Base-by-base conservation (phyloP, 1,284 basidiomycete genomes). In the Ustilago shanxiensis region DNA sequence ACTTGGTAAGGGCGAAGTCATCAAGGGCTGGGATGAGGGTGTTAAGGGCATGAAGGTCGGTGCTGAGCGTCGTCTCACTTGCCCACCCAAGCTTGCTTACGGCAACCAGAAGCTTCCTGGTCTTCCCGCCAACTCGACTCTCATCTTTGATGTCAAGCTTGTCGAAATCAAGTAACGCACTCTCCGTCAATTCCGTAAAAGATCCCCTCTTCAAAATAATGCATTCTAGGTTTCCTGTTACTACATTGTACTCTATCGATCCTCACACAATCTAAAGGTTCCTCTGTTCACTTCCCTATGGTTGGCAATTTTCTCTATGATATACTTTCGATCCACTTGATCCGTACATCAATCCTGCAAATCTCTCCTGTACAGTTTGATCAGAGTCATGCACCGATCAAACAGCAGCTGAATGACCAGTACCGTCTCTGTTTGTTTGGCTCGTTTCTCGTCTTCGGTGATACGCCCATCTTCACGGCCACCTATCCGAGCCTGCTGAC, bases 21-120 rank as follows among this genome's bases (percentile, higher is more conserved):
- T 98, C 87, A 93, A 93, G 88, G 79, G 82, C 39, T 97, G 95
- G 95, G 95, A 97, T 82, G 89, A 93, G 81, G 95, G 95, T 60
- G 89, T 98, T 67, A 91, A 89, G 63, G 96, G 95, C 55, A 97
- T 98, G 95, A 91, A 92, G 79, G 91, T 92, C 54, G 95, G 94
- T 60, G 94, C 94, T 44, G 95, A 98, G 87, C 91, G 95, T 63
- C 88, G 91, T 70, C 89, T 98, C 77, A 91, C 90, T 54, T 90
- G 95, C 70, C 93, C 95, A 76, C 74, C 89, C 62, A 82, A 86
- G 49, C 83, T 89, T 62, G 89, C 89, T 1, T 90, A 90, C 84
- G 89, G 89, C 37, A 86, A 84, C 77, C 88, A 89, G 79, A 87
- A 87, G 63, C 87, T 88, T 29, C 81, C 81, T 13, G 88, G 88